Evolutionary conservation across 1,284 basidiomycete species (phyloP), one percentile per base, ranked within the genome.

Genomic region (Tylopilus sp.): DNA sequence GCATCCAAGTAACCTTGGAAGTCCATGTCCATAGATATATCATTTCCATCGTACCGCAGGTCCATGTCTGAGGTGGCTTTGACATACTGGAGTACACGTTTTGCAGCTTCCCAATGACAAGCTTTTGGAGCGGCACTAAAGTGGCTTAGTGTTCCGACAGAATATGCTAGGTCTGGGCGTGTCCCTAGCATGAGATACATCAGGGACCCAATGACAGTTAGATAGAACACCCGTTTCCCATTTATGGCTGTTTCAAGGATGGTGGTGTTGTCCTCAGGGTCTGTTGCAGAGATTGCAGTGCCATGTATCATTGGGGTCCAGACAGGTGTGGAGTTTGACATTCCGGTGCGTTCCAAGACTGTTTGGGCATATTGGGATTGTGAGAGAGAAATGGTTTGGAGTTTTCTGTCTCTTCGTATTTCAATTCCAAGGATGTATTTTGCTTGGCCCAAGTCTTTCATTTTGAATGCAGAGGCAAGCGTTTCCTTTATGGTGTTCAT

Each of bases 1-100:
- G 59, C 56, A 29, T 67, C 6, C 0, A 53, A 58, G 16, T 66
- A 66, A 4, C 38, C 59, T 52, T 66, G 58, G n/a, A 66, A 65
- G 29, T 66, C 55, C 63, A 65, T 26, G 29, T 66, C 52, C 26
- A 41, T 57, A 16, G 36, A 53, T 0, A 54, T 2, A 0, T 64
- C 58, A 0, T 3, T 41, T 12, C 58, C 18, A 7, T 66, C 57
- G n/a, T 65, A 22, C 2, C 39, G 5, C 13, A 39, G 39, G 13
- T 39, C 39, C 39, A 39, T 39, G 39, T 39, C 39, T 39, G 39
- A 18, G 16, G 13, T 38, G 13, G 1, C 58, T 2, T 47, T 38
- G 8, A 67, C 6, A 1, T 67, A 67, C 0, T 19, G 0, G 29
- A 67, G 58, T 4, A 53, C 24, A 5, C 1, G 4, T 52, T 67